These are phyloP conservation scores for Alliaria petiolata DNA, from an alignment of 345 rosid species.

Conservation along the genomic window DNA sequence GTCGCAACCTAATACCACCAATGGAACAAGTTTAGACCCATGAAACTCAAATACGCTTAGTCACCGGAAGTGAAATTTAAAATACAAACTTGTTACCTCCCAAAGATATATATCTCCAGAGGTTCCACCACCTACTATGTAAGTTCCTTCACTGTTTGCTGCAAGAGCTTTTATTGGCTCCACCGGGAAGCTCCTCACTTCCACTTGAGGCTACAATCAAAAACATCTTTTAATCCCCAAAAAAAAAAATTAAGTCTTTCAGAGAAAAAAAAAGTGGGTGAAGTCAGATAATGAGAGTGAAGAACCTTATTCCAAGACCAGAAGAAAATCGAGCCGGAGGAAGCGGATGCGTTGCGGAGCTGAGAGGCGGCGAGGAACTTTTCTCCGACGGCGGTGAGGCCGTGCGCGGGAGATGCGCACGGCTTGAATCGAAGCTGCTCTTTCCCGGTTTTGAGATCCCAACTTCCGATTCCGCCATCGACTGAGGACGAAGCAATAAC, in stretches of 20 bases:
- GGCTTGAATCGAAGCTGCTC: slow-evolving; percentile 58
- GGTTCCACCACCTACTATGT: slow-evolving; percentile 72
- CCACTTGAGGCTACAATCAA: slow-evolving; percentile 65
- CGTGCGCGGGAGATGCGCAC: slow-evolving; percentile 72
- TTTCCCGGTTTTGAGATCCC: slow-evolving; percentile 66
- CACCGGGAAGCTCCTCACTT: slow-evolving; percentile 69
- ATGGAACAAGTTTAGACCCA: neutral
- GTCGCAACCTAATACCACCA: slow-evolving; percentile 51
- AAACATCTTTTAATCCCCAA: neutral
- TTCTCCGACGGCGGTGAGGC: slow-evolving; percentile 58
- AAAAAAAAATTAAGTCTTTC: neutral
- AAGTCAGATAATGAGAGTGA: neutral
- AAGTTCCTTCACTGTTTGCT: slow-evolving; percentile 71
- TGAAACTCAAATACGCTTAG: neutral
- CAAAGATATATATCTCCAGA: slow-evolving; percentile 71
- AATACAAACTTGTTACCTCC: slow-evolving; percentile 49
- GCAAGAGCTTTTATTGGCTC: slow-evolving; percentile 66
- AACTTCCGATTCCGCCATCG: slow-evolving; percentile 70
- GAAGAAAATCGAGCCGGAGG: slow-evolving; percentile 62
- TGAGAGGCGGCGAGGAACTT: slow-evolving; percentile 72
- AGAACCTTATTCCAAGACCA: slow-evolving; percentile 77
- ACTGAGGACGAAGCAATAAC: slow-evolving; percentile 66
- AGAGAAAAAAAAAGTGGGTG: neutral
- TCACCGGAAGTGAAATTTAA: neutral
- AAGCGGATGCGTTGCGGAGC: slow-evolving; percentile 50